A percentile compares a stretch with the other conserved stretches of the same genome.
phyloP scores from a whole-genome alignment of 164 flowering plant genomes.

The Santalum album region DNA sequence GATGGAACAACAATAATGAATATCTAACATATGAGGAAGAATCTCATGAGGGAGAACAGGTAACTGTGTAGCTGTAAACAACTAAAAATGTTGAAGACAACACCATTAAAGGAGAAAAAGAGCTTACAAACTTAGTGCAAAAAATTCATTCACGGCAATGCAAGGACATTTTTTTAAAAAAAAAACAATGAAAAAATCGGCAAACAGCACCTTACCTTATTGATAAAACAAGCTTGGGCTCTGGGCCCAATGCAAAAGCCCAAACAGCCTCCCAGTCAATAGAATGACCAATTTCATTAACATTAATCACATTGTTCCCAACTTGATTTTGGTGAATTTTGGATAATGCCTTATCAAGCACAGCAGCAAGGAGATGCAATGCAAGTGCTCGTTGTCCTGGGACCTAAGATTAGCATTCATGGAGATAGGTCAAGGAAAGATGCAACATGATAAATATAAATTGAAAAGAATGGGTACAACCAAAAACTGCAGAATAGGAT shows the following conservation, averaged over 20 bases:
- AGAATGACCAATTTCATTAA: conserved; percentile 11
- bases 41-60: too few species aligned
- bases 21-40: too few species aligned
- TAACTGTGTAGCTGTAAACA: too few species aligned
- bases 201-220: conserved; percentile 39
- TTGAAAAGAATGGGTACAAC: neutral
- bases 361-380: conserved; percentile 62
- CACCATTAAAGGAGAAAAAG: too few species aligned
- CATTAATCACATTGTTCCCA: conserved; percentile 14
- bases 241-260: conserved; percentile 97
- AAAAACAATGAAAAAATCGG: neutral
- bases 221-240: conserved; percentile 84
- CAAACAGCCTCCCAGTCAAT: conserved; percentile 92
- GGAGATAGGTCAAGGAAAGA: neutral
- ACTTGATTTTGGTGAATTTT: conserved; percentile 27
- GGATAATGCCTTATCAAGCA: conserved; percentile 56
- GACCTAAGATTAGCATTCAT: conserved; percentile 40
- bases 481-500: neutral
- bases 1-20: too few species aligned
- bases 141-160: too few species aligned
- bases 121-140: too few species aligned
- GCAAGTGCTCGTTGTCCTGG: conserved; percentile 89
- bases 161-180: too few species aligned
- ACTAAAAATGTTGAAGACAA: too few species aligned
- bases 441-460: neutral